Conservation (phyloP, 306 rosid species). For the Corylus avellana region DNA sequence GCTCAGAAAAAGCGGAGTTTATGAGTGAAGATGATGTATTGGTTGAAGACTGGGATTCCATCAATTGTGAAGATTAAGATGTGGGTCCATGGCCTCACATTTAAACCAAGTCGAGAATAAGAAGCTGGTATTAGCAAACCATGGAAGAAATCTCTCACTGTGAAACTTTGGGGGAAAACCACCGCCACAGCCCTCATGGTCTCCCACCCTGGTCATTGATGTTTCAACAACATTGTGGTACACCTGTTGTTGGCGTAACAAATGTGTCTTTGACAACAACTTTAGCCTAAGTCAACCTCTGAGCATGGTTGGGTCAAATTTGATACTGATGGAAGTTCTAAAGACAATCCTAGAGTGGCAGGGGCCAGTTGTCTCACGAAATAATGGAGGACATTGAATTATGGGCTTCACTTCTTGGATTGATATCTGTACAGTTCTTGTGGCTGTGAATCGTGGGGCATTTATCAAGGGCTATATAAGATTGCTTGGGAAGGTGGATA, state of each 20-base stretch:
- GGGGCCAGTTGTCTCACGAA: not conserved
- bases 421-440: not conserved
- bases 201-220: too few species aligned
- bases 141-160: too few species aligned
- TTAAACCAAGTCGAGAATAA: too few species aligned
- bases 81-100: too few species aligned
- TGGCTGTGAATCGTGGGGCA: not conserved
- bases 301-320: not conserved
- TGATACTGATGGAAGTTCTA: not conserved
- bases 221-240: too few species aligned
- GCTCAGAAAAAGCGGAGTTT: not conserved
- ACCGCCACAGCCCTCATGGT: too few species aligned
- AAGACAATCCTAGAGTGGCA: not conserved
- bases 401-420: not conserved
- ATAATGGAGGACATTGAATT: not conserved
- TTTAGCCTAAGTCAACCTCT: not conserved
- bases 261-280: too few species aligned
- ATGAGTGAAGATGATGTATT: not conserved
- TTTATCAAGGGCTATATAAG: not conserved
- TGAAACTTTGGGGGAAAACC: too few species aligned
- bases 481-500: not conserved
- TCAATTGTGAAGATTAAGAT: too few species aligned
- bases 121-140: too few species aligned
- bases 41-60: too few species aligned
- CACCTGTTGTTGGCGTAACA: too few species aligned